phyloP scores from a whole-genome alignment of 257 asterid species.

The Forsythia viridissima region DNA sequence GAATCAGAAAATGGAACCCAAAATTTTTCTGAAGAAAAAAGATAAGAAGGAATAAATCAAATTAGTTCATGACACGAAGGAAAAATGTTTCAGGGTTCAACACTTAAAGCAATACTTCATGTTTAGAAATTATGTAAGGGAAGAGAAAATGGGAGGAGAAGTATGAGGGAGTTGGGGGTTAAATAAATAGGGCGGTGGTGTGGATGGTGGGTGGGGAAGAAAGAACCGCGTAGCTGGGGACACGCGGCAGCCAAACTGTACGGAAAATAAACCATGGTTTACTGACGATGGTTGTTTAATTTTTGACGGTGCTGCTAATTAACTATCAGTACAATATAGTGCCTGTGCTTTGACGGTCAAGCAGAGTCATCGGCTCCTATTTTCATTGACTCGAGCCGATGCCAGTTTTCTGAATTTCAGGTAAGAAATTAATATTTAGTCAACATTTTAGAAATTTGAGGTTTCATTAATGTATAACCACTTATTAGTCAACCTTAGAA shows the following conservation, averaged over 20 bases:
- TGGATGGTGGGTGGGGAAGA: conserved; percentile 12
- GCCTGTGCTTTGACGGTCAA: not conserved
- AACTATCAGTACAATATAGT: not conserved
- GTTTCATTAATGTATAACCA: not conserved
- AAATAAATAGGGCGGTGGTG: conserved; percentile 55
- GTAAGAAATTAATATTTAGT: not conserved
- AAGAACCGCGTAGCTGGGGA: conserved; percentile 72
- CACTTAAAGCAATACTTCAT: not conserved
- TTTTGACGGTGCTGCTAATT: conserved; percentile 2
- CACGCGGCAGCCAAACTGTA: conserved; percentile 54
- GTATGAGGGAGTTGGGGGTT: conserved; percentile 2
- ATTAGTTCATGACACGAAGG: not conserved
- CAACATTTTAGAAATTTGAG: not conserved
- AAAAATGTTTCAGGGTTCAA: not conserved
- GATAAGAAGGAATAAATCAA: not conserved
- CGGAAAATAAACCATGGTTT: conserved; percentile 27
- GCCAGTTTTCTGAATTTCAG: not conserved
- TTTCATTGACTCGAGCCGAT: not conserved
- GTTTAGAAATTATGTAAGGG: not conserved
- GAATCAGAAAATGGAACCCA: not conserved
- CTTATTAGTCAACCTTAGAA: not conserved
- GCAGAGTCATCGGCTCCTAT: not conserved
- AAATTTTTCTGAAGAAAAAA: not conserved
- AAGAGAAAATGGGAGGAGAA: conserved; percentile 7
- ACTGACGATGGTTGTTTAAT: not conserved